Base-by-base conservation (phyloP, 1,284 basidiomycete species). In the Ceratobasidium papillatum region DNA sequence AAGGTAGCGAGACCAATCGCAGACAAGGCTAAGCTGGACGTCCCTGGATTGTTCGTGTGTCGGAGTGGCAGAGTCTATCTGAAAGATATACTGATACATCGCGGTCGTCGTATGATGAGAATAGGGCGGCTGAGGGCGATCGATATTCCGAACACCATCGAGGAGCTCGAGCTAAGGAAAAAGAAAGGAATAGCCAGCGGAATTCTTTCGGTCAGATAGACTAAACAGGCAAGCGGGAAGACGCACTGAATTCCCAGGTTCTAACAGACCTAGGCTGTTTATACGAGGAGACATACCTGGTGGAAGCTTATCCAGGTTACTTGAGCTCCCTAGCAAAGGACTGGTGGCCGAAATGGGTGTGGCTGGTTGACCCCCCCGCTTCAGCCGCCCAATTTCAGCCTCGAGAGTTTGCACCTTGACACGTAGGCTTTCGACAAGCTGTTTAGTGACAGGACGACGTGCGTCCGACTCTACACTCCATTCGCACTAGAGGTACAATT, bases 1-100 rank as follows among this genome's bases (percentile, higher is more conserved):
- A 19, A 72, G 69, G 17, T 72, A 61, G 8, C 56, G 69, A 30
- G 43, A 19, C 69, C 69, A 72, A 9, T 61, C 54, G 32, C 69
- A 72, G 27, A 25, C 30, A 27, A 59, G 56, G 30, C 56, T 72
- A 8, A 72, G 69, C 27, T 25, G 43, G 8, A 38, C 32, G 34
- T 61, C 58, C 12, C 61, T 49, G 27, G 69, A 30, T 34, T 72
- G 69, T 22, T 61, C 43, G 32, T 38, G 43, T 3, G 69, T 25
- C 0, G 69, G 69, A 34, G 22, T 38, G 3, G 27, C 0, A 11
- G 17, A 19, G 14, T 72, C 56, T 30, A 72, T 61, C 9, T 25
- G 27, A 34, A 72, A 72, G 22, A 72, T 72, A 17, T 72, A 72
- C 7, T 30, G 41, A 30, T 72, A 72, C 41, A 72, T 72, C 3